phyloP scores from a whole-genome alignment of 208 protist species.

The Trichomonas tenax region DNA sequence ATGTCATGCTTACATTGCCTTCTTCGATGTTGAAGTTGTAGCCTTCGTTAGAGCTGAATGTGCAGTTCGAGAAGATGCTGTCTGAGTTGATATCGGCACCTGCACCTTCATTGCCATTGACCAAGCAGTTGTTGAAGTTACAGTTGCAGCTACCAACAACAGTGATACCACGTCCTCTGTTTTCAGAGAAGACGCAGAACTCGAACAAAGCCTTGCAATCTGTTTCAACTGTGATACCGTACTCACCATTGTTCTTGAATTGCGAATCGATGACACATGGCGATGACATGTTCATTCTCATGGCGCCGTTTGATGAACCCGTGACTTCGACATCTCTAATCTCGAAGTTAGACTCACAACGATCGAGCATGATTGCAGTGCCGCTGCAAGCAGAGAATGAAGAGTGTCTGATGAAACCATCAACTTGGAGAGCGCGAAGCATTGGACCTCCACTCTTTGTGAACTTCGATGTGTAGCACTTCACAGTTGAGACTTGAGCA shows the following conservation, averaged over 20 bases:
- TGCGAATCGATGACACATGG: not conserved
- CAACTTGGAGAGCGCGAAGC: not conserved
- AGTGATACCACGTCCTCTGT: not conserved
- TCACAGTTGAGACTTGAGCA: not conserved
- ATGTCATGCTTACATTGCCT: not conserved
- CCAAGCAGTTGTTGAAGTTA: not conserved
- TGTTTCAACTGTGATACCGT: not conserved
- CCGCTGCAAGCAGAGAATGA: not conserved
- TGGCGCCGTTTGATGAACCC: not conserved
- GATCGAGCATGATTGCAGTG: not conserved
- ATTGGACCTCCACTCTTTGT: not conserved
- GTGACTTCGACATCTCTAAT: not conserved
- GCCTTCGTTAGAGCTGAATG: not conserved
- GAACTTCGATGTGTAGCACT: not conserved
- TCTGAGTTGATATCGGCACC: not conserved
- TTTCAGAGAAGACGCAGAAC: not conserved
- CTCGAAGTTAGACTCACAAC: not conserved
- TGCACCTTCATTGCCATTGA: not conserved
- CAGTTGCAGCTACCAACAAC: not conserved
- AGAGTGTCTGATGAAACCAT: not conserved
- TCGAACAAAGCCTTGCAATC: not conserved
- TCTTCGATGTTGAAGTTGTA: not conserved
- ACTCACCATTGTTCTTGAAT: not conserved
- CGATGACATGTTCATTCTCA: not conserved
- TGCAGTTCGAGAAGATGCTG: not conserved